phyloP scores from a whole-genome alignment of 192 early-diverging fungal genomes.

The Coemansia erecta region DNA sequence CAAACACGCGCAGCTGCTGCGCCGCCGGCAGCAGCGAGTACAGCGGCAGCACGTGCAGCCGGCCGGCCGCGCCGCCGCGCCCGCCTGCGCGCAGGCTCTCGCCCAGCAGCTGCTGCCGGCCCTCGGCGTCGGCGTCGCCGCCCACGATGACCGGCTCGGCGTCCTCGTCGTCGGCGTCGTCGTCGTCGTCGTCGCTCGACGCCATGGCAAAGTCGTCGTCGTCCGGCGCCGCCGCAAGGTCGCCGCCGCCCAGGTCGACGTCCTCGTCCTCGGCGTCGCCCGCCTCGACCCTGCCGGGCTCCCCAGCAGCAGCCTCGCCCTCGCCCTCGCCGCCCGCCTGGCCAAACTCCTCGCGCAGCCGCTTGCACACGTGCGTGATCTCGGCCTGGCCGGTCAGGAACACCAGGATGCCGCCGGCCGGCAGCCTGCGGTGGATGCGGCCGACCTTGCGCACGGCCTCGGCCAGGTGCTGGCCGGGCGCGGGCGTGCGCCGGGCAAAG shows the following conservation, averaged over 20 bases:
- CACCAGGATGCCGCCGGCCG: conserved; percentile 89
- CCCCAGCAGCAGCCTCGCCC: conserved; percentile 8
- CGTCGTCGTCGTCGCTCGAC: conserved; percentile 18
- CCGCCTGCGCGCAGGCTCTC: too few species aligned
- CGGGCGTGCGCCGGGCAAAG: conserved; percentile 90
- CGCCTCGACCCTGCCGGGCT: conserved; percentile 1
- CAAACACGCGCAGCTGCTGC: conserved; percentile 90
- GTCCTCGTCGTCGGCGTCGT: conserved; percentile 36
- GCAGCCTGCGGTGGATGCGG: conserved; percentile 93
- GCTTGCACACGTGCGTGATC: conserved; percentile 74
- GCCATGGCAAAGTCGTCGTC: conserved; percentile 53
- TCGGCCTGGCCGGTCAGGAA: too few species aligned
- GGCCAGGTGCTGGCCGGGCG: conserved; percentile 71
- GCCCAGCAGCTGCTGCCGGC: too few species aligned
- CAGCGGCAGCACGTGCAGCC: conserved; percentile 89
- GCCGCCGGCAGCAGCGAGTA: conserved; percentile 92
- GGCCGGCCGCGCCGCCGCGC: too few species aligned
- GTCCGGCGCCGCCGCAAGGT: conserved; percentile 29
- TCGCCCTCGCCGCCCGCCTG: conserved; percentile 31
- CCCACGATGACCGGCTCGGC: conserved; percentile 41
- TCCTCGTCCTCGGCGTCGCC: conserved; percentile 54
- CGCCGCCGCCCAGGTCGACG: conserved; percentile 48
- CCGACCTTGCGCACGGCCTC: conserved; percentile 89
- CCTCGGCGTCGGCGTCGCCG: too few species aligned
- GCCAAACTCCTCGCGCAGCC: conserved; percentile 70